phyloP scores from a whole-genome alignment of 805 yeast species.

The Kodamaea jinghongensis region DNA sequence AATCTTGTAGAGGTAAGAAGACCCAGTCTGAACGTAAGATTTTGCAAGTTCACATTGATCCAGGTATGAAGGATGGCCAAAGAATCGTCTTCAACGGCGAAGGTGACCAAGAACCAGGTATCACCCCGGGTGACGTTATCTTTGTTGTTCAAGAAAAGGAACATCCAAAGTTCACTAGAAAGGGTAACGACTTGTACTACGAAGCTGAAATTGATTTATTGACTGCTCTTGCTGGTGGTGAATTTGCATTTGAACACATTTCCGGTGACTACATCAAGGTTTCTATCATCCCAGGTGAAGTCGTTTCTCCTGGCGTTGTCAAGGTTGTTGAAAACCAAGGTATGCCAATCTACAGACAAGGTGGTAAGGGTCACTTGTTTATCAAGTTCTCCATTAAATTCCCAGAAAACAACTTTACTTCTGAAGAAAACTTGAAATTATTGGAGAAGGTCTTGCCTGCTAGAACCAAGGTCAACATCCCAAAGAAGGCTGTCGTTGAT shows the following conservation, averaged over 20 bases:
- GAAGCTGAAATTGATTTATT: constrained; percentile 86
- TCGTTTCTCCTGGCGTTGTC: constrained; percentile 76
- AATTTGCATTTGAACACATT: constrained; percentile 80
- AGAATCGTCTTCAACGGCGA: constrained; percentile 88
- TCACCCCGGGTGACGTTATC: constrained; percentile 94
- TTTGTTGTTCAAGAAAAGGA: constrained; percentile 90
- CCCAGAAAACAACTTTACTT: constrained; percentile 73
- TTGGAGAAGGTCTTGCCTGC: constrained; percentile 80
- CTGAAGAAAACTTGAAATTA: constrained; percentile 68
- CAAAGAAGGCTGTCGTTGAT: constrained; percentile 73
- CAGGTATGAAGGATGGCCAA: constrained; percentile 96
- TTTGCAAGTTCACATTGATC: constrained; percentile 89
- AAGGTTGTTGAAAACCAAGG: constrained; percentile 91
- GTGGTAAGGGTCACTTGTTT: constrained; percentile 84
- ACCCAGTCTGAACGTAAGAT: constrained; percentile 85
- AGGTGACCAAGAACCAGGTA: constrained; percentile 95
- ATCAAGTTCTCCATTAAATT: constrained; percentile 84
- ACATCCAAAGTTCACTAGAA: constrained; percentile 78
- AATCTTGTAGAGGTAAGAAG: constrained; percentile 84
- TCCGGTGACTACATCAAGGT: constrained; percentile 90
- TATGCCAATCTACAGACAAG: constrained; percentile 92
- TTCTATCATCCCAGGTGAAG: constrained; percentile 85
- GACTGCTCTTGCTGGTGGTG: constrained; percentile 97
- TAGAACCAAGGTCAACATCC: constrained; percentile 59
- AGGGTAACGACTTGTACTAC: constrained; percentile 81